phyloP scores from a whole-genome alignment of 768 basidiomycete genomes.

The Lentinus brumalis region DNA sequence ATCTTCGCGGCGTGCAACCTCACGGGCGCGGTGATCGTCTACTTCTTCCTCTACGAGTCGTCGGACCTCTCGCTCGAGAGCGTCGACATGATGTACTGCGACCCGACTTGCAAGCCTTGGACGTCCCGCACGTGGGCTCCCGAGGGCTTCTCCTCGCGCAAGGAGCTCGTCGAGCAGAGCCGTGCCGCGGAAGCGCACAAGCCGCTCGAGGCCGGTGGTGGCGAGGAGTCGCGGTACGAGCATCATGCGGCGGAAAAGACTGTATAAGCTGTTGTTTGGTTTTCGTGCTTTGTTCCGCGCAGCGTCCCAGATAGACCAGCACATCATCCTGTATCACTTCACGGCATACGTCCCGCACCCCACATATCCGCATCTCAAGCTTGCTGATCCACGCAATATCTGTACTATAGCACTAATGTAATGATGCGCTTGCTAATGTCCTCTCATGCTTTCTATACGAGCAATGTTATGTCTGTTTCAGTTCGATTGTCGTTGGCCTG shows the following conservation, averaged over 20 bases:
- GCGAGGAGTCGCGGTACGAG: constrained; percentile 30
- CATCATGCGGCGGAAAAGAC: neutral
- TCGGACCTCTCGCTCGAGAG: constrained; percentile 66
- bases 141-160: constrained; percentile 49
- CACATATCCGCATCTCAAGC: too few relatives aligned
- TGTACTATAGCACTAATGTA: too few relatives aligned
- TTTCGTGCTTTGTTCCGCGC: too few relatives aligned
- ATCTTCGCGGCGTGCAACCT: constrained; percentile 72
- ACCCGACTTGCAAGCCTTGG: constrained; percentile 68
- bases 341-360: too few relatives aligned
- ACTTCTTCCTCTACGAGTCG: constrained; percentile 76
- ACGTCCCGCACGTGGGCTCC: constrained; percentile 62
- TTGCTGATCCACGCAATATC: too few relatives aligned
- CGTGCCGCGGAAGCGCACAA: constrained; percentile 43
- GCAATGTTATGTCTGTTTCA: too few relatives aligned
- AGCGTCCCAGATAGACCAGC: too few relatives aligned
- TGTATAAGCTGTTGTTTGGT: too few relatives aligned
- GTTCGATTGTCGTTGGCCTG: too few relatives aligned
- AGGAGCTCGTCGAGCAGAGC: constrained; percentile 46
- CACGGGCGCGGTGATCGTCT: constrained; percentile 60
- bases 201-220: constrained; percentile 29
- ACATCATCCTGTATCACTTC: too few relatives aligned
- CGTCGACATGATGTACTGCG: constrained; percentile 69
- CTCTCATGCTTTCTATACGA: too few relatives aligned
- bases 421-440: too few relatives aligned